A percentile compares a stretch with the other conserved stretches of the same genome.
Conservation (phyloP, 2,329 filamentous ascomycete species). For the Cordyceps fumosorosea region DNA sequence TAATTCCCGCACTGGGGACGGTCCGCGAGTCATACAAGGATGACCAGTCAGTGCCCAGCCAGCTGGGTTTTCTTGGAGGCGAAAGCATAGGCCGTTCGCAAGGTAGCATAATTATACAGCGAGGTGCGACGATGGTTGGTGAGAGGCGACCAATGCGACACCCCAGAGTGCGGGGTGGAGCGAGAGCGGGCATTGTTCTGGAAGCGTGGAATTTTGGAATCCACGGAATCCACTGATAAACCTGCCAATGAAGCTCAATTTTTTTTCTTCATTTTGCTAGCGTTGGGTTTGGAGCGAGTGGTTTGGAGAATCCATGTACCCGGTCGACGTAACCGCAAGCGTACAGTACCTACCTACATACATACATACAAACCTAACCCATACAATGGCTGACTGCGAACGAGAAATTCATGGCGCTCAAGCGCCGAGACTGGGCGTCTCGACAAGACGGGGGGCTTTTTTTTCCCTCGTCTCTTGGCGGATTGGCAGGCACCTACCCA, state of each 20-base stretch:
- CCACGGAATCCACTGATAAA: not conserved
- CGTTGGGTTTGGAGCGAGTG: not conserved
- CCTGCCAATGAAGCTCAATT: slow-evolving; percentile 3
- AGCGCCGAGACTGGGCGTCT: not conserved
- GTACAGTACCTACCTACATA: too few species aligned
- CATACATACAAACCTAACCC: too few species aligned
- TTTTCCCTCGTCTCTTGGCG: not conserved
- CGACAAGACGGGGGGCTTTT: not conserved
- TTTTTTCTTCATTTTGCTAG: not conserved
- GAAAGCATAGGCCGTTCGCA: too few species aligned
- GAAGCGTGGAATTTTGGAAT: not conserved
- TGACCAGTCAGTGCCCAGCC: too few species aligned
- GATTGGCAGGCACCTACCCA: not conserved
- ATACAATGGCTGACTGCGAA: too few species aligned
- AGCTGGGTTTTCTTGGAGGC: too few species aligned
- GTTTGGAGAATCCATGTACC: not conserved
- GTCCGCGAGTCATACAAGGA: too few species aligned
- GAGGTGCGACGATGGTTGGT: not conserved
- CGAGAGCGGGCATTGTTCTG: not conserved
- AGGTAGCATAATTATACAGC: too few species aligned
- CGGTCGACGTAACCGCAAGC: not conserved
- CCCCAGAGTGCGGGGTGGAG: not conserved
- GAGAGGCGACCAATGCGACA: too few species aligned
- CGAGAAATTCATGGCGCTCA: not conserved
- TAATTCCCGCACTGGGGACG: too few species aligned